Conservation (phyloP, 75 land plant species). For the Sequoiadendron giganteum region DNA sequence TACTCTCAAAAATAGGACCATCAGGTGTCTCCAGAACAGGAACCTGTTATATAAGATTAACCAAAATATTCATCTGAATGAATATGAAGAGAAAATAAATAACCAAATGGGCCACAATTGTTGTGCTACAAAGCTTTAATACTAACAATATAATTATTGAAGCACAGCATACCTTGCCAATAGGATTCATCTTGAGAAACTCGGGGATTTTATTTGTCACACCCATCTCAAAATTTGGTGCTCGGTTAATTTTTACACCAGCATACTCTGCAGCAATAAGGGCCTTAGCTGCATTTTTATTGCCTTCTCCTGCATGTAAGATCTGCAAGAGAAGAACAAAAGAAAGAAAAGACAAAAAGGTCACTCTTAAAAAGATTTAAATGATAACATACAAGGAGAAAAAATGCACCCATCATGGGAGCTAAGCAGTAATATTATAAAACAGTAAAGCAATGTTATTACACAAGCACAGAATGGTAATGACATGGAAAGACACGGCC, state of each 20-base stretch:
- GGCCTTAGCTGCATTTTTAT: constrained; percentile 82
- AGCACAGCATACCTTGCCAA: constrained; percentile 74
- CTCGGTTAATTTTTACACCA: constrained; percentile 64
- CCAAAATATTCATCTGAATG: background rate
- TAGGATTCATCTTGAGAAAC: constrained; percentile 84
- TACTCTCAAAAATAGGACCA: constrained; percentile 92
- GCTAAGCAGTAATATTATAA: background rate
- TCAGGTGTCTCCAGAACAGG: constrained; percentile 97
- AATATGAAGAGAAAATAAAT: background rate
- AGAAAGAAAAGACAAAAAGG: background rate
- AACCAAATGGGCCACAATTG: background rate
- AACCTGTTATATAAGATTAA: constrained; percentile 43
- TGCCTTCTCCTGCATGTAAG: constrained; percentile 44
- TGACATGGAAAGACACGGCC: background rate
- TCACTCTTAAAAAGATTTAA: background rate
- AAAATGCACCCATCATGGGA: background rate
- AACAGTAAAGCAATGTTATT: background rate
- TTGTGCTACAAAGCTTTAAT: background rate
- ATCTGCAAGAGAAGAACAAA: constrained; percentile 35
- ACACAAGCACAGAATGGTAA: background rate
- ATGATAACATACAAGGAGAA: background rate
- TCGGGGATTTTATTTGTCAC: constrained; percentile 81
- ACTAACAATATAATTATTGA: background rate
- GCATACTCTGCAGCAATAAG: constrained; percentile 83
- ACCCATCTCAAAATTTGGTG: constrained; percentile 79